These are phyloP conservation scores for Boletellus dicymbophilus DNA, from an alignment of 1,284 basidiomycete genomes.

Conservation along the genomic window DNA sequence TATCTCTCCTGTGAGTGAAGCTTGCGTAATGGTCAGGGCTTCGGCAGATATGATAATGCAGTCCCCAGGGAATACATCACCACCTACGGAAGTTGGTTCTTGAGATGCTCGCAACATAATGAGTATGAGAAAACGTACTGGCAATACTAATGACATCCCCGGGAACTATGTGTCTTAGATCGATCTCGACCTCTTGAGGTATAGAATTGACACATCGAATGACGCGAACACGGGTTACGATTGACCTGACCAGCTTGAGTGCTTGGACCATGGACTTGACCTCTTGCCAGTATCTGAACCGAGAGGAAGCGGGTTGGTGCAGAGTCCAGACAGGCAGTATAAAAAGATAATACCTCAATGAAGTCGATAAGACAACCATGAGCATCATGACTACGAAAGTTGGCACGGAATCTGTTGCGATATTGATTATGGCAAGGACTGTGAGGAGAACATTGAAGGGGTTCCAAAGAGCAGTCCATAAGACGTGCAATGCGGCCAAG, in stretches of 20 bases:
- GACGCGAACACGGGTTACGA: constrained; percentile 34
- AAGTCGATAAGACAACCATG: constrained; percentile 34
- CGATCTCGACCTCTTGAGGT: constrained; percentile 29
- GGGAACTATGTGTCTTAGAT: constrained; percentile 29
- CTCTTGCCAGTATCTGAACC: constrained; percentile 32
- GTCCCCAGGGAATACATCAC: constrained; percentile 35
- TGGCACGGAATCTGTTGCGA: constrained; percentile 31
- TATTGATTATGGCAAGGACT: constrained; percentile 29
- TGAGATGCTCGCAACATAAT: no score
- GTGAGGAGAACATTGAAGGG: constrained; percentile 33
- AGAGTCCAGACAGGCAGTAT: background rate
- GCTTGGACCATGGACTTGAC: constrained; percentile 34
- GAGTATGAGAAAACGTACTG: constrained; percentile 17
- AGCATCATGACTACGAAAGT: constrained; percentile 34
- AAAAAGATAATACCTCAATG: constrained; percentile 21
- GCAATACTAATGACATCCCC: constrained; percentile 30
- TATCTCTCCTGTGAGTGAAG: constrained; percentile 34
- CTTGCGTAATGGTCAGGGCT: constrained; percentile 28
- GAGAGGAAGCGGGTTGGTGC: background rate
- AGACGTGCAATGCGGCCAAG: constrained; percentile 25
- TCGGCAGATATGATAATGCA: constrained; percentile 34
- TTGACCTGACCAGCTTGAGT: constrained; percentile 33
- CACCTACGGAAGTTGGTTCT: constrained; percentile 16
- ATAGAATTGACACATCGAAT: constrained; percentile 21
- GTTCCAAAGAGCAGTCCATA: constrained; percentile 34